Evolutionary conservation across 1,284 basidiomycete genomes (phyloP).

Genomic region (Sporisorium iseilematis-ciliati): DNA sequence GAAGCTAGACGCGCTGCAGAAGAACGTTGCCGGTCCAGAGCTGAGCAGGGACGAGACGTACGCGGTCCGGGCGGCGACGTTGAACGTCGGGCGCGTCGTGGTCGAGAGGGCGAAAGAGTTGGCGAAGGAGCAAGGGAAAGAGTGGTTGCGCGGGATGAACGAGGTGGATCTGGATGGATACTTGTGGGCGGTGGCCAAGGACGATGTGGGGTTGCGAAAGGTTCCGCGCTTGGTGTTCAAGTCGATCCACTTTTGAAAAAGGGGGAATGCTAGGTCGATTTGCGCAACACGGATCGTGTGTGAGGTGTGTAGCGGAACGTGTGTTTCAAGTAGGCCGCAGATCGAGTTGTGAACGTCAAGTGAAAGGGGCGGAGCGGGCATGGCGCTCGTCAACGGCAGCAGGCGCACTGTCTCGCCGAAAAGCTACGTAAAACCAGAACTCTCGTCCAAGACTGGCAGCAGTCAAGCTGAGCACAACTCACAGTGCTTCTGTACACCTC

Average conservation of each 20-base stretch:
- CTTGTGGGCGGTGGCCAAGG: constrained; percentile 64
- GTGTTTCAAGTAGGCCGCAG: too few species aligned
- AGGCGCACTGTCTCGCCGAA: too few species aligned
- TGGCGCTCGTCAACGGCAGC: too few species aligned
- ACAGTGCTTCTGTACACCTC: too few species aligned
- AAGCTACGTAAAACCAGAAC: too few species aligned
- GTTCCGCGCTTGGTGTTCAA: constrained; percentile 54
- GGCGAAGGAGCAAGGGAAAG: constrained; percentile 13
- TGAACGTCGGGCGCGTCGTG: constrained; percentile 53
- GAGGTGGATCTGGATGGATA: constrained; percentile 67
- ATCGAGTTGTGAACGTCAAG: too few species aligned
- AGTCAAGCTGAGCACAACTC: too few species aligned
- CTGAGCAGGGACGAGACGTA: constrained; percentile 59
- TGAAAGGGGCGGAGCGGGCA: too few species aligned
- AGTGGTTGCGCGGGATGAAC: constrained; percentile 48
- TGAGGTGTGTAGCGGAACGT: too few species aligned
- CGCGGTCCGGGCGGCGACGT: constrained; percentile 53
- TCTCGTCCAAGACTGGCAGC: too few species aligned
- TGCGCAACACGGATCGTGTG: too few species aligned
- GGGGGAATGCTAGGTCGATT: too few species aligned
- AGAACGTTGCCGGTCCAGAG: constrained; percentile 26
- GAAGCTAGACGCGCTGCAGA: not conserved
- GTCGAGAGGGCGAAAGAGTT: constrained; percentile 43
- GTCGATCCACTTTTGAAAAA: constrained; percentile 28
- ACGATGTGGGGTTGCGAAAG: constrained; percentile 45